Conservation (phyloP, 78 protist species). For the Emiliania huxleyi region DNA sequence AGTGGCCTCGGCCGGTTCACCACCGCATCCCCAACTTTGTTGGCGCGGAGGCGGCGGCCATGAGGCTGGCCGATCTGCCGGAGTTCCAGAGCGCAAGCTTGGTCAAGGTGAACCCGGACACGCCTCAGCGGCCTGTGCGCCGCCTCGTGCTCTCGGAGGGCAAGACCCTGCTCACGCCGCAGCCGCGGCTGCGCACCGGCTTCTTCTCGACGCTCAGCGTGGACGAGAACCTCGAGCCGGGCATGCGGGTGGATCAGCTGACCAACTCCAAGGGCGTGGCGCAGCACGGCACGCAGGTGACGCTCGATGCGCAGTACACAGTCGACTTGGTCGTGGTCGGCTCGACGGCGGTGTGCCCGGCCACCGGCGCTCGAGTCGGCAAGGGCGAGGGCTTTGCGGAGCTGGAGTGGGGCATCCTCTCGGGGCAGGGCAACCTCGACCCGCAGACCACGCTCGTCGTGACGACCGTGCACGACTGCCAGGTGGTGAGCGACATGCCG, state of each 20-base stretch:
- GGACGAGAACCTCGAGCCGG: too few species aligned
- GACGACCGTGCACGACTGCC: slow-evolving; percentile 2
- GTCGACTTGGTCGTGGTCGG: slow-evolving; percentile 23
- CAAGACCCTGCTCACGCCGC: slow-evolving; percentile 12
- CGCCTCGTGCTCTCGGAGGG: neutral
- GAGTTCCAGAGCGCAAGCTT: neutral
- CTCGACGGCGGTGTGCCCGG: slow-evolving; percentile 22
- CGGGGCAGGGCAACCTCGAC: neutral
- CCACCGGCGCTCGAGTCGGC: slow-evolving; percentile 4
- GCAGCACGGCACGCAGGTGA: neutral
- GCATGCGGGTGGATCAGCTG: too few species aligned
- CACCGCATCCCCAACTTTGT: too few species aligned
- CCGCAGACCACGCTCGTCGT: neutral
- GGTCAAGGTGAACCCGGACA: slow-evolving; percentile 23
- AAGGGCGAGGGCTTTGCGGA: slow-evolving; percentile 36
- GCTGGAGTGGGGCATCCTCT: slow-evolving; percentile 14
- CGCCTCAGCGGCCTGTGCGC: slow-evolving; percentile 1
- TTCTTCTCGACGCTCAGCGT: neutral
- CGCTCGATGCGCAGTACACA: neutral
- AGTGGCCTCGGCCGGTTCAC: too few species aligned
- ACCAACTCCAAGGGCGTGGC: slow-evolving; percentile 18
- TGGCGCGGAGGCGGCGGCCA: too few species aligned
- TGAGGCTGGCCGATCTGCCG: neutral
- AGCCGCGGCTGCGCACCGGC: slow-evolving; percentile 27
- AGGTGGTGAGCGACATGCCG: slow-evolving; percentile 26